Base-by-base conservation (phyloP, 164 flowering plant genomes). In the Berberis vulgaris region DNA sequence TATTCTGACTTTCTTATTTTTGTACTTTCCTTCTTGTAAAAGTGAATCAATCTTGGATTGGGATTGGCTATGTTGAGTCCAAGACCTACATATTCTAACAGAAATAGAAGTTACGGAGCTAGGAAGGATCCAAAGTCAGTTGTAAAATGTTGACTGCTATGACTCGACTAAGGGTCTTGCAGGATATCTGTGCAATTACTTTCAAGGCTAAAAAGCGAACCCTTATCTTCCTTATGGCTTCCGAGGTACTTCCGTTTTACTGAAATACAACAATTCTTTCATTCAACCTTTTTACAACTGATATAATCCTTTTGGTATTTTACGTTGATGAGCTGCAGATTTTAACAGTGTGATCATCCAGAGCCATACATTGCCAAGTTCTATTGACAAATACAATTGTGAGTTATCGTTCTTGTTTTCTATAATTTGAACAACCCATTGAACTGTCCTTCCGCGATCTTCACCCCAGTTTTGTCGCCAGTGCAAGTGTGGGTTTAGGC, bases 191-290 rank as follows among this genome's bases (percentile, higher is more conserved):
- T 69, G 72, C 63, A 40, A 26, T 2, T 69, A 67, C 10, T 9
- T 12, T 2, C 2, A 59, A 5, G 72, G 72, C 9, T 69, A 58
- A 7, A 4, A 47, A 3, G 72, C 60, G 41, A 70, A 69, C 49
- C 68, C 67, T 5, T 69, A 69, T 42, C 67, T 64, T 5, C 26
- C 7, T 8, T 3, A 42, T 12, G 67, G 68, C 50, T 64, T 63
- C 38, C 50, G 41, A 64, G 67, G 72, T 64, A 64, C 11, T 6
- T 49, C 6, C 6, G 6, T 49, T 49, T 6, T 49, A 49, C 6
- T 6, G 11, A 49, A 49, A 49, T 6, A 6, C 6, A 6, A 6
- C 8, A 6, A 11, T 11, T 6, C 11, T 6, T 6, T 26, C 26
- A 26, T 26, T 26, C 26, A 26, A 26, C 26, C 26, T 26, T 26